phyloP scores from a whole-genome alignment of 2,329 filamentous ascomycete genomes.

The Trichoderma sp. region DNA sequence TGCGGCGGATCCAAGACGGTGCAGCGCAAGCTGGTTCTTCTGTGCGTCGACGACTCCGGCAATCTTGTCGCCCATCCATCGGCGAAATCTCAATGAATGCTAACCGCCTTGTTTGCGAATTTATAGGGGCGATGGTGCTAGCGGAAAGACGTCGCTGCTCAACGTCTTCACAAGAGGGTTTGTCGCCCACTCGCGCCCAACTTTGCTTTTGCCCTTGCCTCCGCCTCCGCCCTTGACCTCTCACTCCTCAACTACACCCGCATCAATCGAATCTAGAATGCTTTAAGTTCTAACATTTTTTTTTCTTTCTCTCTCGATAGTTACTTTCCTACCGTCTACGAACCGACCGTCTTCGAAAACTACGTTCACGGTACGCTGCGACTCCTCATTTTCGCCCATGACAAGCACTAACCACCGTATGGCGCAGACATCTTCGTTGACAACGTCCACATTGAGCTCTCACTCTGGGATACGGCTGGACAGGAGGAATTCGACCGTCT shows the following conservation, averaged over 20 bases:
- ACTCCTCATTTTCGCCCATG: not conserved
- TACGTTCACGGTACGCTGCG: slow-evolving; percentile 81
- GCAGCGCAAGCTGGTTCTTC: slow-evolving; percentile 92
- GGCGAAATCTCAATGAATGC: not conserved
- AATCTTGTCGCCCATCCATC: not conserved
- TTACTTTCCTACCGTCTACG: slow-evolving; percentile 97
- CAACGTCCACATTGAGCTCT: slow-evolving; percentile 93
- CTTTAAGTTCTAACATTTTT: not conserved
- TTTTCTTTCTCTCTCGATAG: slow-evolving; percentile 41
- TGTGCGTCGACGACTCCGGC: slow-evolving; percentile 51
- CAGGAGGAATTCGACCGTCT: slow-evolving; percentile 98
- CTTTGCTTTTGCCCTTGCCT: not conserved
- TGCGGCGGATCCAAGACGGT: slow-evolving; percentile 79
- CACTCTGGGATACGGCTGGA: slow-evolving; percentile 96
- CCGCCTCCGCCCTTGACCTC: not conserved
- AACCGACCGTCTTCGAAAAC: slow-evolving; percentile 98
- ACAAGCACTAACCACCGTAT: not conserved
- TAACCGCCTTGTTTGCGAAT: not conserved
- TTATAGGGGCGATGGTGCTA: slow-evolving; percentile 85
- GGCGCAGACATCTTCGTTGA: slow-evolving; percentile 91
- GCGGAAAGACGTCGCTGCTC: slow-evolving; percentile 92
- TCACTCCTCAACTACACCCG: not conserved
- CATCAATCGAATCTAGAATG: not conserved
- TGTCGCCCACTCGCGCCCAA: slow-evolving; percentile 32
- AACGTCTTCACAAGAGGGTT: slow-evolving; percentile 99